Evolutionary conservation across 2,329 filamentous ascomycete genomes (phyloP).

Genomic region (Tolypocladium guangdongense): DNA sequence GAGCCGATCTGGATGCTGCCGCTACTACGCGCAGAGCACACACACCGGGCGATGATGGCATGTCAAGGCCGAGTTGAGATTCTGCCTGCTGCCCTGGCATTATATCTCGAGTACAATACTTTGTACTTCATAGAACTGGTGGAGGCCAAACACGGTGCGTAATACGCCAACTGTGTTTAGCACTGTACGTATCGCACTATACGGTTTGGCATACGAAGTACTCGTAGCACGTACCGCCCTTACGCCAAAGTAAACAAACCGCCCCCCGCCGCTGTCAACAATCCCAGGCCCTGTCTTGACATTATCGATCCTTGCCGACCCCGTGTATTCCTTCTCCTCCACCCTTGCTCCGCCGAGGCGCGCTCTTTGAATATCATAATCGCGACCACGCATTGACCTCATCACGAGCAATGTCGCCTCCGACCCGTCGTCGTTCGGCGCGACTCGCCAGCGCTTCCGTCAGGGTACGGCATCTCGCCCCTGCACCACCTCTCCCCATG

Average conservation of each 20-base stretch:
- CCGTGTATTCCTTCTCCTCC: conserved; percentile 1
- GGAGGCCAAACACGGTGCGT: not conserved
- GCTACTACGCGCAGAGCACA: not conserved
- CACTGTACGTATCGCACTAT: not conserved
- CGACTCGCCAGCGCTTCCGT: conserved; percentile 25
- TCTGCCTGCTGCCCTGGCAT: not conserved
- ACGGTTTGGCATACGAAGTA: not conserved
- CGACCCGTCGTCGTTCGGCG: conserved; percentile 32
- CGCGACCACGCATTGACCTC: not conserved
- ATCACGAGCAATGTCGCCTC: conserved; percentile 15
- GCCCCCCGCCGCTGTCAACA: conserved; percentile 10
- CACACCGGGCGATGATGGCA: too few species aligned
- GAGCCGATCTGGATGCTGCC: not conserved
- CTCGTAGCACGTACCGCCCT: too few species aligned
- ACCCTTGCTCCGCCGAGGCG: conserved; percentile 10
- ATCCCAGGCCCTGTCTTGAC: conserved; percentile 6
- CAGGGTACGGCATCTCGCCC: conserved; percentile 21
- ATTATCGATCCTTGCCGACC: conserved; percentile 5
- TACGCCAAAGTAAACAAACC: conserved; percentile 15
- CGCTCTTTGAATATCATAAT: not conserved
- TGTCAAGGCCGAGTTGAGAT: not conserved
- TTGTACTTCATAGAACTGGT: not conserved
- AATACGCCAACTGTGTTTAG: fast-evolving
- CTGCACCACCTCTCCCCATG: not conserved
- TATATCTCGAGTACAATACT: not conserved